Percentiles rank a stretch among this genome's conserved stretches.
Conservation (phyloP, 2,329 filamentous ascomycete species). For the Hypoxylon sp. region DNA sequence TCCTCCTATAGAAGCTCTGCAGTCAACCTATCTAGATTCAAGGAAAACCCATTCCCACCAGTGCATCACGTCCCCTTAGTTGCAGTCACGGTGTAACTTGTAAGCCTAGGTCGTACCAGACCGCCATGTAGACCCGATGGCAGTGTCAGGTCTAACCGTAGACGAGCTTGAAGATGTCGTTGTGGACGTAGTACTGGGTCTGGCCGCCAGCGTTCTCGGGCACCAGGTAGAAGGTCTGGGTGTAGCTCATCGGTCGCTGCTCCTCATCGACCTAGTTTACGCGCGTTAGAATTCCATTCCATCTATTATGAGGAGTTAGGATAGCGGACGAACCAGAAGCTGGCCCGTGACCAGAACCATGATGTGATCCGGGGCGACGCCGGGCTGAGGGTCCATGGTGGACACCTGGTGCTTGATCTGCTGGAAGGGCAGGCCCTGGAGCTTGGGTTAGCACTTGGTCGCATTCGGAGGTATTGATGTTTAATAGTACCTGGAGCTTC, state of each 20-base stretch:
- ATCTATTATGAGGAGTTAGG: background rate
- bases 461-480: background rate
- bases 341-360: slow-evolving; percentile 88
- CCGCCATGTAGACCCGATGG: background rate
- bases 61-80: background rate
- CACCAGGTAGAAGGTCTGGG: slow-evolving; percentile 85
- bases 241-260: slow-evolving; percentile 87
- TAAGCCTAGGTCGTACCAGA: background rate
- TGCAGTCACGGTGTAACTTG: background rate
- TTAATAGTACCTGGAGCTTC: slow-evolving; percentile 77
- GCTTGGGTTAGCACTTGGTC: slow-evolving; percentile 7
- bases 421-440: slow-evolving; percentile 37
- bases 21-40: slow-evolving; percentile 23
- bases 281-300: slow-evolving; percentile 14
- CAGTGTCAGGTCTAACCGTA: slow-evolving; percentile 61
- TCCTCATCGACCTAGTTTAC: slow-evolving; percentile 80
- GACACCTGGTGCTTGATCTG: slow-evolving; percentile 80
- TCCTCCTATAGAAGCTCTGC: slow-evolving; percentile 11
- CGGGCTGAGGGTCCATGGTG: slow-evolving; percentile 86
- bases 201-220: slow-evolving; percentile 57
- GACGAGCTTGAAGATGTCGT: slow-evolving; percentile 94
- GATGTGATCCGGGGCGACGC: slow-evolving; percentile 71
- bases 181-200: slow-evolving; percentile 85
- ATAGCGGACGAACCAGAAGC: slow-evolving; percentile 62
- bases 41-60: slow-evolving; percentile 4